Evolutionary conservation across 805 yeast species (phyloP), one percentile per base, ranked within the genome.

Genomic region (Jamesozyma spencerorum): DNA sequence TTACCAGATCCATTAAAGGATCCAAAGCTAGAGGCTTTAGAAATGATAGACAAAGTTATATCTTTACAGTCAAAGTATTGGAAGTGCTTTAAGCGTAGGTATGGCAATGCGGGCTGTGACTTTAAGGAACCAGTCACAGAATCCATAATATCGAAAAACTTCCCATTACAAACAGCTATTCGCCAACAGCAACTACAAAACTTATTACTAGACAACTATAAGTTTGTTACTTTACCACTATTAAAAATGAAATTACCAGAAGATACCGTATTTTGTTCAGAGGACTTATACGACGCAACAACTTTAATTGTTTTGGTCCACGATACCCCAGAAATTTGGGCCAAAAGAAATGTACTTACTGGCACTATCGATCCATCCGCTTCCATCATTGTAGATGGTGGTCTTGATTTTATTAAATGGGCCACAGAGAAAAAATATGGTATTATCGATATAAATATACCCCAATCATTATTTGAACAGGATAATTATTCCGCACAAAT

Each of bases 251-350:
- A 58, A 33, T 41, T 60, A 26, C 53, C 59, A 3, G 53, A 52
- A 7, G 57, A 58, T 19, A 52, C 68, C 0, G 47, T 74, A 73
- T 28, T 67, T 70, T 52, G 83, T 74, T 41, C 84, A 75, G 57
- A 80, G 75, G 50, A 76, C 81, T 72, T 88, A 19, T 76, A 76
- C 57, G 72, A 74, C 11, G 65, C 79, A 30, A 72, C 75, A n/a
- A 75, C 81, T 5, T 61, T 88, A 5, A 64, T 87, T 8, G 65
- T 90, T 7, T 58, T 85, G 5, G 76, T 88, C 15, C 97, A 88
- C 60, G 97, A 88, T 54, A 85, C 97, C 2, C 85, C 96, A 5
- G 88, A 86, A 44, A 72, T 92, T 5, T 87, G 95, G 95, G 95
- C 94, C 2, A 77, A 80, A 48, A 66, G 80, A 31, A 87, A 86